These are phyloP conservation scores for Trypanosoma caninum DNA, from an alignment of 208 protist species.

Conservation along the genomic window DNA sequence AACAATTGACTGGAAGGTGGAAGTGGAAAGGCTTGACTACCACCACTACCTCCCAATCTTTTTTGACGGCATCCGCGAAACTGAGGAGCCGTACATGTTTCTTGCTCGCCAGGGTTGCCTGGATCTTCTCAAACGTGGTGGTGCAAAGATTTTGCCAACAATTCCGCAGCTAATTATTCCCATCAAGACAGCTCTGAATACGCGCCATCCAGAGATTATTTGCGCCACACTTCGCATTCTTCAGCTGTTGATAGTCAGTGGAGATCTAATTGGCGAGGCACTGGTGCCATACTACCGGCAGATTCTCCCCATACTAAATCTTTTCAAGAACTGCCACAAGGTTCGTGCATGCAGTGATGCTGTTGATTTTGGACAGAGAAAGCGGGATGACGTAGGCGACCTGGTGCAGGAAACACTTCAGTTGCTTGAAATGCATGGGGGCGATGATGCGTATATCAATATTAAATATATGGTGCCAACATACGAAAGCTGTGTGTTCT, in stretches of 20 bases:
- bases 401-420: slow-evolving; percentile 98
- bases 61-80: slow-evolving; percentile 98
- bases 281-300: slow-evolving; percentile 99
- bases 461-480: slow-evolving; percentile 96
- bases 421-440: slow-evolving; percentile 89
- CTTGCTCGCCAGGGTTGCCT: slow-evolving; percentile 94
- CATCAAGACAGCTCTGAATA: slow-evolving; percentile 99
- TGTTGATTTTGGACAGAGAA: slow-evolving; percentile 97
- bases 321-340: slow-evolving; percentile 96
- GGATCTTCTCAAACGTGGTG: slow-evolving; percentile 95
- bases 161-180: slow-evolving; percentile 99
- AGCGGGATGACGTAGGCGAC: slow-evolving; percentile 96
- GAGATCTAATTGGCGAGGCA: slow-evolving; percentile 96
- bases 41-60: slow-evolving; percentile 99
- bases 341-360: slow-evolving; percentile 86
- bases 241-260: slow-evolving; percentile 95
- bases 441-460: slow-evolving; percentile 94
- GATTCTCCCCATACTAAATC: slow-evolving; percentile 98
- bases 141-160: slow-evolving; percentile 96
- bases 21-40: slow-evolving; percentile 98
- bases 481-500: slow-evolving; percentile 91
- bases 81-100: slow-evolving; percentile 97
- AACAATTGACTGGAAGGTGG: slow-evolving; percentile 96
- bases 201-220: slow-evolving; percentile 96
- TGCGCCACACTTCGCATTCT: slow-evolving; percentile 96